Conservation (phyloP, 2,329 filamentous ascomycete species). For the Cladosporium austrohemisphaericum region DNA sequence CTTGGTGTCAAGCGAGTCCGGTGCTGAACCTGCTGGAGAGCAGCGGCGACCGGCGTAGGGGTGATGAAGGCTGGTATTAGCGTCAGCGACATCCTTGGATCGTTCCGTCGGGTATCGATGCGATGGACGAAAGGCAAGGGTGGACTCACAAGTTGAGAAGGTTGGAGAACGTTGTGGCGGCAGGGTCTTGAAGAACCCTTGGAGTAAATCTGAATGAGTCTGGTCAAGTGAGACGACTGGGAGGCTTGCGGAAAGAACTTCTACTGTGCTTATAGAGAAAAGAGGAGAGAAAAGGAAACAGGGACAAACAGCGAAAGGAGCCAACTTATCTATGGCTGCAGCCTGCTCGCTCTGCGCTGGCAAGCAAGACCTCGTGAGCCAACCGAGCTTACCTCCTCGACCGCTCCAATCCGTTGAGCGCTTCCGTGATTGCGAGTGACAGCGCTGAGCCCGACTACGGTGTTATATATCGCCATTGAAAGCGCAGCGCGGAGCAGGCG, state of each 20-base stretch:
- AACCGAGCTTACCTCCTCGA: constrained; percentile 9
- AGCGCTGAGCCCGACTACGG: constrained; percentile 11
- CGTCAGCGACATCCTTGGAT: background rate
- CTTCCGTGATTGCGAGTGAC: constrained; percentile 12
- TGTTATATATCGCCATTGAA: constrained; percentile 14
- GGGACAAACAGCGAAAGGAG: background rate
- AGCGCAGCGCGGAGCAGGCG: constrained; percentile 8
- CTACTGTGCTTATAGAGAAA: background rate
- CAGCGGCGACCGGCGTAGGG: constrained; percentile 95
- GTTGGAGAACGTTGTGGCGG: constrained; percentile 98
- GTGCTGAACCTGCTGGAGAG: constrained; percentile 72
- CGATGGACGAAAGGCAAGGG: background rate
- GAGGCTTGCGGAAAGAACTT: background rate
- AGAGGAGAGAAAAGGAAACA: constrained; percentile 8
- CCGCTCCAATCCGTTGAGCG: constrained; percentile 13
- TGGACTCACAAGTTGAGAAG: constrained; percentile 85
- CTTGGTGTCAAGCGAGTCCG: constrained; percentile 42
- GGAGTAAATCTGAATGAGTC: background rate
- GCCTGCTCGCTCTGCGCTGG: constrained; percentile 12
- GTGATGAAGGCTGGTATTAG: constrained; percentile 70
- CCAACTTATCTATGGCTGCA: constrained; percentile 14
- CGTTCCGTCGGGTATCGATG: too few relatives aligned
- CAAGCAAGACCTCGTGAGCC: background rate
- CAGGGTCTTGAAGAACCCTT: constrained; percentile 24
- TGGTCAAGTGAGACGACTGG: background rate